A percentile compares a stretch with the other conserved stretches of the same genome.
These are phyloP conservation scores for Byssothecium circinans DNA, from an alignment of 2,329 filamentous ascomycete genomes.

Conservation along the genomic window DNA sequence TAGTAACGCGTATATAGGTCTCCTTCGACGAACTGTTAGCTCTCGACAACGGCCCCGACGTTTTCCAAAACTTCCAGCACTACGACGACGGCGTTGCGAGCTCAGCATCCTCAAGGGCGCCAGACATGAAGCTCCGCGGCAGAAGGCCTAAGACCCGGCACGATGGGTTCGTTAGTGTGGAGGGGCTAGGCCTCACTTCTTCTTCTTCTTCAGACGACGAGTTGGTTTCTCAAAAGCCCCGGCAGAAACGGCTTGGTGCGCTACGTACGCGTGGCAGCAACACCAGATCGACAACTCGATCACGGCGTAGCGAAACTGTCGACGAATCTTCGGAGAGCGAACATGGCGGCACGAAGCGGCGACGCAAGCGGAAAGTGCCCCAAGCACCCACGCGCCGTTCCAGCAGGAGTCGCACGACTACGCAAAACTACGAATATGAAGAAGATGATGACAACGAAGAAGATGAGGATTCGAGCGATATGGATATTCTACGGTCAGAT, in stretches of 20 bases:
- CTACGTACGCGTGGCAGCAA: conserved; percentile 9
- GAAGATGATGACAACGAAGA: conserved; percentile 34
- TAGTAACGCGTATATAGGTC: conserved; percentile 42
- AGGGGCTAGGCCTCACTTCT: conserved; percentile 31
- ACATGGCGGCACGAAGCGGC: conserved; percentile 11
- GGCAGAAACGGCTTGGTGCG: conserved; percentile 16
- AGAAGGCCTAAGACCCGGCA: conserved; percentile 16
- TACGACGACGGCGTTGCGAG: conserved; percentile 18
- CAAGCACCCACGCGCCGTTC: conserved; percentile 34
- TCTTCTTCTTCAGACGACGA: conserved; percentile 41
- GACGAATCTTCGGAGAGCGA: conserved; percentile 27
- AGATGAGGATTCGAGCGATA: conserved; percentile 27
- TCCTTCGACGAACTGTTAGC: conserved; percentile 49
- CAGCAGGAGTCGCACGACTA: conserved; percentile 19
- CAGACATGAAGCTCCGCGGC: conserved; percentile 30
- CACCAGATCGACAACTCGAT: conserved; percentile 18
- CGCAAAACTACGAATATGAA: conserved; percentile 14
- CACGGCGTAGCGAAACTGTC: conserved; percentile 14
- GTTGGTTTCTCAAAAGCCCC: conserved; percentile 16
- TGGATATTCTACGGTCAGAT: conserved; percentile 47
- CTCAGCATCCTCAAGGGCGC: conserved; percentile 15
- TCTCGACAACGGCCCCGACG: conserved; percentile 51
- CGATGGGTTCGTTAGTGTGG: conserved; percentile 34
- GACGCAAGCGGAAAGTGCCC: conserved; percentile 19
- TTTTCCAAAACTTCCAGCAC: conserved; percentile 48